These are phyloP conservation scores for Prunus yedoensis DNA, from an alignment of 331 rosid species.

Conservation along the genomic window DNA sequence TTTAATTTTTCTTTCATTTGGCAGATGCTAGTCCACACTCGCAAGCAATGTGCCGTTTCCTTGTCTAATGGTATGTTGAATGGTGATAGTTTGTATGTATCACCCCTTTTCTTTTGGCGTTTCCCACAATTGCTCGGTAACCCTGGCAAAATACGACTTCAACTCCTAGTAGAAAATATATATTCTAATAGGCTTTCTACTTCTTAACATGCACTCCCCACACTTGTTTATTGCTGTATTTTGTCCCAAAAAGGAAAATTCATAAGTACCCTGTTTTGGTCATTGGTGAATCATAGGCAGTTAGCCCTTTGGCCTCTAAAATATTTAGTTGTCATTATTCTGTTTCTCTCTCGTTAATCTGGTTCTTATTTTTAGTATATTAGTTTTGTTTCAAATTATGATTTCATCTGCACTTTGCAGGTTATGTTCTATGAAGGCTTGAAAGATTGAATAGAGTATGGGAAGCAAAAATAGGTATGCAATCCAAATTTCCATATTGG, in stretches of 20 bases:
- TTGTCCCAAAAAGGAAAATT: background rate
- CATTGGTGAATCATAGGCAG: background rate
- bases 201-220: constrained; percentile 6
- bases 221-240: background rate
- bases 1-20: constrained; percentile 31
- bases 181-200: background rate
- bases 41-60: constrained; percentile 93
- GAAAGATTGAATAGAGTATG: no score
- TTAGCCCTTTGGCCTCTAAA: background rate
- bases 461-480: no score
- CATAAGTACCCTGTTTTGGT: background rate
- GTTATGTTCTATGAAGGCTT: no score
- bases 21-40: constrained; percentile 76
- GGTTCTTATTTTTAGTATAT: no score
- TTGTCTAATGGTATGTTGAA: constrained; percentile 70
- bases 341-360: background rate
- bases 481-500: no score
- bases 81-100: background rate
- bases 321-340: no score
- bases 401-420: no score
- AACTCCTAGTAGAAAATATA: background rate
- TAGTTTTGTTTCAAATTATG: background rate
- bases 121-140: constrained; percentile 8
- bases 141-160: background rate
- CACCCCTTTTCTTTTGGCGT: background rate